These are phyloP conservation scores for Corymbia citriodora DNA, from an alignment of 441 rosid genomes.

Conservation along the genomic window DNA sequence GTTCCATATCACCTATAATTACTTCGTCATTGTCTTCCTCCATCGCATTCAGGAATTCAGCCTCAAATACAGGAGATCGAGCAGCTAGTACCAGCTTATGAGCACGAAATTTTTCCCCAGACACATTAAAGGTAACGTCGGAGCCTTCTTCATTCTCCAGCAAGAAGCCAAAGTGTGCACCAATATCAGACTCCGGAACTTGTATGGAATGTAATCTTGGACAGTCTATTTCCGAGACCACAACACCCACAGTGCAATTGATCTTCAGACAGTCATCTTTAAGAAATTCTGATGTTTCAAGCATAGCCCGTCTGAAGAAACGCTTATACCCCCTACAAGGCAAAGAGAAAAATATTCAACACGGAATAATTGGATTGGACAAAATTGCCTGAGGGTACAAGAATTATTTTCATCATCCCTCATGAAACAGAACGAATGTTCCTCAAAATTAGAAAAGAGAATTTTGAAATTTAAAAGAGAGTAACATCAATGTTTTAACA, in stretches of 20 bases:
- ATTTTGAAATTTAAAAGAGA: not conserved
- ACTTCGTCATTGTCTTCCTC: slow-evolving; percentile 42
- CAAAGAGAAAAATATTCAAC: not conserved
- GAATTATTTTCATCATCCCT: not conserved
- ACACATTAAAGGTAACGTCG: slow-evolving; percentile 53
- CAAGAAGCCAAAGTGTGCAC: slow-evolving; percentile 55
- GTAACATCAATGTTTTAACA: not conserved
- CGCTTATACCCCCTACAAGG: slow-evolving; percentile 69
- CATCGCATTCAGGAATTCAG: slow-evolving; percentile 39
- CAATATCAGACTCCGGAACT: slow-evolving; percentile 70
- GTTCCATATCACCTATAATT: slow-evolving; percentile 53
- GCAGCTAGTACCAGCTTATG: slow-evolving; percentile 60
- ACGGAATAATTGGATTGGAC: not conserved
- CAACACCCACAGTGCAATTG: slow-evolving; percentile 73
- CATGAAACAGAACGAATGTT: not conserved
- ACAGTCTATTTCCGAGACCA: slow-evolving; percentile 65
- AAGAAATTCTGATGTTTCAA: slow-evolving; percentile 63
- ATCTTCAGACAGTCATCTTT: slow-evolving; percentile 68
- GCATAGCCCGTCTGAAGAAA: slow-evolving; percentile 48
- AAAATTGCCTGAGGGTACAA: not conserved
- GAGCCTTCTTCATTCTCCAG: slow-evolving; percentile 64
- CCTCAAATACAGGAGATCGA: slow-evolving; percentile 59
- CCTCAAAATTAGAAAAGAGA: not conserved
- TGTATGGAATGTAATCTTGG: slow-evolving; percentile 57
- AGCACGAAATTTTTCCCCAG: slow-evolving; percentile 50